Evolutionary conservation across 208 protist species (phyloP).

Genomic region (Naegleria fowleri): DNA sequence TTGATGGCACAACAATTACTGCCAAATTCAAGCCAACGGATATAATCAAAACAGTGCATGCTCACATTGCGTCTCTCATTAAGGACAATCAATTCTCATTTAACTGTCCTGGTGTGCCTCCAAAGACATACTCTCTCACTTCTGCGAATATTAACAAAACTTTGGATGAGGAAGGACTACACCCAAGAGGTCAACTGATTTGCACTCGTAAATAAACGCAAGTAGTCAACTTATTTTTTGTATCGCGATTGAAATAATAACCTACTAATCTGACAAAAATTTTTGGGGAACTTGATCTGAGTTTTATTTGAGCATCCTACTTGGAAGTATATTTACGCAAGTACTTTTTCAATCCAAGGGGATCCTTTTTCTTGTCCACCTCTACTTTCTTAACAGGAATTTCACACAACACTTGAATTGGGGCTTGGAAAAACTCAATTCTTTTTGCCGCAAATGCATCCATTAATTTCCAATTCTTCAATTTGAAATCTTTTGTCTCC

Average conservation of each 20-base stretch:
- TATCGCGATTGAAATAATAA: too few species aligned
- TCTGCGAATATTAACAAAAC: not conserved
- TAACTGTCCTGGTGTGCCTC: not conserved
- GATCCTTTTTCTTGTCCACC: not conserved
- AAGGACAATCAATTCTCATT: not conserved
- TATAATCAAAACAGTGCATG: not conserved
- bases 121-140: not conserved
- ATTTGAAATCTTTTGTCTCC: not conserved
- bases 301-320: too few species aligned
- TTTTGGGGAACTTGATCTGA: too few species aligned
- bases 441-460: not conserved
- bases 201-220: not conserved
- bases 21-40: conserved; percentile 8
- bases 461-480: not conserved
- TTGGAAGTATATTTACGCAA: not conserved
- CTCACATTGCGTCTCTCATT: not conserved
- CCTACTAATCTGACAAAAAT: too few species aligned
- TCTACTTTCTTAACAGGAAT: not conserved
- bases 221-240: too few species aligned
- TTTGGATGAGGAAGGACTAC: not conserved
- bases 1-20: not conserved
- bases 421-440: not conserved
- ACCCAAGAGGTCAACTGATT: conserved; percentile 12
- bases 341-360: not conserved
- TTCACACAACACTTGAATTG: not conserved